Conservation (phyloP, 768 basidiomycete genomes). For the Hebeloma cylindrosporum region DNA sequence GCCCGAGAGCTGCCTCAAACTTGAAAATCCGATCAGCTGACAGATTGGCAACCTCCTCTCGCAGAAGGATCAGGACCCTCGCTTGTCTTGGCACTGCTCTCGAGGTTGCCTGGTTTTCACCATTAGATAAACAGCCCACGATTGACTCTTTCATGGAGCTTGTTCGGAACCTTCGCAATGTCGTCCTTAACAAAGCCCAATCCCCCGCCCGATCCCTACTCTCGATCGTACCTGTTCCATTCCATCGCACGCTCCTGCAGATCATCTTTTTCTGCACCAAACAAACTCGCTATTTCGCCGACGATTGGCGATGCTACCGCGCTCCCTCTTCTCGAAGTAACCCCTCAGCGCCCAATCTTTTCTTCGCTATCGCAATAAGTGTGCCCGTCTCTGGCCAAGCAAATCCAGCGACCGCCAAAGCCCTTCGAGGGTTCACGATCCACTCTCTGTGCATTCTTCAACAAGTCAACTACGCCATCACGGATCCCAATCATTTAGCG, state of each 20-base stretch:
- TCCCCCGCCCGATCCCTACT: constrained; percentile 74
- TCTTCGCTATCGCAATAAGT: constrained; percentile 69
- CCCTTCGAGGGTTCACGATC: constrained; percentile 66
- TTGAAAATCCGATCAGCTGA: too few relatives aligned
- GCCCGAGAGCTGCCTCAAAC: constrained; percentile 58
- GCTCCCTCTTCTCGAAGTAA: constrained; percentile 74
- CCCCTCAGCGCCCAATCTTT: constrained; percentile 79
- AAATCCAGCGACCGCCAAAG: constrained; percentile 55
- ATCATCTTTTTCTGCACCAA: constrained; percentile 76
- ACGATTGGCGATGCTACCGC: constrained; percentile 78
- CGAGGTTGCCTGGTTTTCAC: constrained; percentile 79
- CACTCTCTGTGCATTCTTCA: constrained; percentile 76
- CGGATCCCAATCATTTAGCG: constrained; percentile 87
- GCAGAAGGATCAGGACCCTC: constrained; percentile 62
- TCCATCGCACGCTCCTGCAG: constrained; percentile 80
- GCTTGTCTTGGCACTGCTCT: constrained; percentile 72
- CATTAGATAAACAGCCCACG: constrained; percentile 52
- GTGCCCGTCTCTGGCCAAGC: constrained; percentile 44
- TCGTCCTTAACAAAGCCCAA: constrained; percentile 74
- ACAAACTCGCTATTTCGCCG: constrained; percentile 77
- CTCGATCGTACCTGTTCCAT: constrained; percentile 58
- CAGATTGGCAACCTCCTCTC: too few relatives aligned
- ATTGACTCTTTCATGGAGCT: constrained; percentile 61
- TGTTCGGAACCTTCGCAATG: constrained; percentile 56
- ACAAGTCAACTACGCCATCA: constrained; percentile 86